Percentiles rank a stretch among this genome's conserved stretches.
phyloP scores from a whole-genome alignment of 1,139 yeast species.

The Debaryomyces sp. region DNA sequence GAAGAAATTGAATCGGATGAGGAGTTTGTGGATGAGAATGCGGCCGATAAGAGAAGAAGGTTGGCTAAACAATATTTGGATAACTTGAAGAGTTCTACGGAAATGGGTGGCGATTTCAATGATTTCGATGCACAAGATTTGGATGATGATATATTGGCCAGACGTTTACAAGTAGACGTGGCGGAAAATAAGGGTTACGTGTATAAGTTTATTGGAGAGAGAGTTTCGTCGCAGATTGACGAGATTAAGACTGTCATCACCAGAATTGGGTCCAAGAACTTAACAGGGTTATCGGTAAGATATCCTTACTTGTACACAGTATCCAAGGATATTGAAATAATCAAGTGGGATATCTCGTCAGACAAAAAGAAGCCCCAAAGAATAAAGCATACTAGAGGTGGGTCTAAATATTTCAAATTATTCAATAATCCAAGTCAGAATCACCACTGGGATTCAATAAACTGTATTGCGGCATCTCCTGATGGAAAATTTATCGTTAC shows the following conservation, averaged over 20 bases:
- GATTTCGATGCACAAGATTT: constrained; percentile 92
- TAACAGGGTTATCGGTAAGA: constrained; percentile 55
- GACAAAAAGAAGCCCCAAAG: constrained; percentile 56
- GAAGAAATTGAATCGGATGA: constrained; percentile 62
- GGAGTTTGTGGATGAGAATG: constrained; percentile 73
- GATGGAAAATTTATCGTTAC: constrained; percentile 89
- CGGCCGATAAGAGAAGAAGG: constrained; percentile 92
- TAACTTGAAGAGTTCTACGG: constrained; percentile 62
- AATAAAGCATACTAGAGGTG: constrained; percentile 68
- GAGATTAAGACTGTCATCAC: constrained; percentile 42
- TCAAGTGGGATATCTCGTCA: constrained; percentile 65
- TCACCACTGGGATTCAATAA: constrained; percentile 78
- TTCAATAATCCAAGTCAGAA: constrained; percentile 45
- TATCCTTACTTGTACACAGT: constrained; percentile 75
- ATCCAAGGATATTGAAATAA: constrained; percentile 78
- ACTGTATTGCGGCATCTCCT: constrained; percentile 80
- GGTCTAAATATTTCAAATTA: constrained; percentile 42
- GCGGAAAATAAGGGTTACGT: constrained; percentile 87
- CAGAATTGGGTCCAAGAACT: constrained; percentile 60
- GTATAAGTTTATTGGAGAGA: constrained; percentile 65
- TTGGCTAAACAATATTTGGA: constrained; percentile 91
- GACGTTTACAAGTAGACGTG: constrained; percentile 83
- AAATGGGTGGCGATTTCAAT: constrained; percentile 46
- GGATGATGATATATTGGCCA: constrained; percentile 81
- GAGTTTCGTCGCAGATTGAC: constrained; percentile 44